A percentile compares a stretch with the other conserved stretches of the same genome.
Evolutionary conservation across 2,329 filamentous ascomycete genomes (phyloP).

Genomic region (Ceratocystis smalleyi): DNA sequence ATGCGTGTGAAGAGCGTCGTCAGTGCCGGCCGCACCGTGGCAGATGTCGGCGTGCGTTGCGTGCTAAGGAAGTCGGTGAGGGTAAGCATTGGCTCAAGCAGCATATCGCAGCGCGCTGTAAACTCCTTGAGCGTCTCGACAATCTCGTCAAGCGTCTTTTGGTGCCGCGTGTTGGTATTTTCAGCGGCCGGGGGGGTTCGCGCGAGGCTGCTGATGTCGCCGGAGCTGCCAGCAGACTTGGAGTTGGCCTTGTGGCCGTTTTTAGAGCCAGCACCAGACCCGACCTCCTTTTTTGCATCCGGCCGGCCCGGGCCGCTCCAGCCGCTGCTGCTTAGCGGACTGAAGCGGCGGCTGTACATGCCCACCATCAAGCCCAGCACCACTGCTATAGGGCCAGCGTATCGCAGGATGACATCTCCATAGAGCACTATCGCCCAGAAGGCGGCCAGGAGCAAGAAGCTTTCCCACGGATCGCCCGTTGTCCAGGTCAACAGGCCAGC

Average conservation of each 20-base stretch:
- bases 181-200: constrained; percentile 35
- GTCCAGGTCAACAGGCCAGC: constrained; percentile 86
- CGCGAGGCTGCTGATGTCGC: constrained; percentile 25
- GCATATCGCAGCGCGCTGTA: constrained; percentile 77
- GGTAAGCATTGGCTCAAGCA: constrained; percentile 75
- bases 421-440: constrained; percentile 85
- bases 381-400: constrained; percentile 68
- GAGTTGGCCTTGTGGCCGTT: constrained; percentile 22
- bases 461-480: constrained; percentile 87
- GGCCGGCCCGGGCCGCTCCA: constrained; percentile 39
- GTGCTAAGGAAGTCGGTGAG: constrained; percentile 89
- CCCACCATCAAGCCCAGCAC: constrained; percentile 67
- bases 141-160: constrained; percentile 94
- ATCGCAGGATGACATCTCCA: constrained; percentile 65
- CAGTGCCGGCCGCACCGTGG: constrained; percentile 77
- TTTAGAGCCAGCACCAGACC: constrained; percentile 20
- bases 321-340: constrained; percentile 72
- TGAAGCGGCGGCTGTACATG: constrained; percentile 86
- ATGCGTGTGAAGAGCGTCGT: constrained; percentile 83
- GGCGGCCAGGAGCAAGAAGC: constrained; percentile 67
- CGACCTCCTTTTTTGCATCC: constrained; percentile 9
- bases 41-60: constrained; percentile 75
- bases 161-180: constrained; percentile 52
- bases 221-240: constrained; percentile 15
- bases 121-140: constrained; percentile 84